Evolutionary conservation across 2,329 filamentous ascomycete genomes (phyloP).

Genomic region (Neonectria coccinea): DNA sequence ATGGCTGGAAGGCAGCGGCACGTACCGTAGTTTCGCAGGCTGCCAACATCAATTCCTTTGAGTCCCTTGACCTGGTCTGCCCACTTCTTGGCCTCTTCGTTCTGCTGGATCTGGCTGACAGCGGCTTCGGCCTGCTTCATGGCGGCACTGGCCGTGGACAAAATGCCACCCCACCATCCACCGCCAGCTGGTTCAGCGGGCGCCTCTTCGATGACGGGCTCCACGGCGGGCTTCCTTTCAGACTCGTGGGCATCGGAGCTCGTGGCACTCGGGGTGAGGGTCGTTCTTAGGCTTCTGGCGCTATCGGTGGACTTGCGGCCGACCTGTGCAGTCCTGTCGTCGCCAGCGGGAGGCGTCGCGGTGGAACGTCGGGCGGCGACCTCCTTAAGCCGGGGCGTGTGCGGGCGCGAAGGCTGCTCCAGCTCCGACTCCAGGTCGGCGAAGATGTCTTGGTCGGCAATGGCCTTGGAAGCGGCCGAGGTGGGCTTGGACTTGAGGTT

Average conservation of each 20-base stretch:
- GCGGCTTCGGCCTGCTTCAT: constrained; percentile 93
- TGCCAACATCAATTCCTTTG: constrained; percentile 74
- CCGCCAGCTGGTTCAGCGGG: constrained; percentile 62
- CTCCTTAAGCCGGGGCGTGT: constrained; percentile 80
- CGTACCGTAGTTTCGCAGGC: constrained; percentile 66
- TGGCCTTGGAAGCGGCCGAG: constrained; percentile 62
- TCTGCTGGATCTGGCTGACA: constrained; percentile 94
- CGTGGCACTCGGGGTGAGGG: constrained; percentile 76
- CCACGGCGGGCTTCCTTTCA: constrained; percentile 63
- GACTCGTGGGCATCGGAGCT: constrained; percentile 70
- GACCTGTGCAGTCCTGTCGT: constrained; percentile 67
- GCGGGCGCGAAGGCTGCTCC: constrained; percentile 79
- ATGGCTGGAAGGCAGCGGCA: neutral
- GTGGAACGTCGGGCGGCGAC: constrained; percentile 58
- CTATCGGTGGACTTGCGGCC: constrained; percentile 83
- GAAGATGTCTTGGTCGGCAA: constrained; percentile 78
- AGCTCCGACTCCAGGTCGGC: constrained; percentile 84
- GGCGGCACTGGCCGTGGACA: constrained; percentile 85
- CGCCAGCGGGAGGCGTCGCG: constrained; percentile 66
- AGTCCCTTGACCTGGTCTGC: constrained; percentile 87
- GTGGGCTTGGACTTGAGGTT: constrained; percentile 59
- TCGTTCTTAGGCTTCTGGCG: constrained; percentile 75
- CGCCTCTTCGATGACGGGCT: constrained; percentile 55
- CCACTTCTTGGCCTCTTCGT: constrained; percentile 97
- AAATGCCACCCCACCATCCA: constrained; percentile 89